Base-by-base conservation (phyloP, 305 asterid species). In the Vinca major region DNA sequence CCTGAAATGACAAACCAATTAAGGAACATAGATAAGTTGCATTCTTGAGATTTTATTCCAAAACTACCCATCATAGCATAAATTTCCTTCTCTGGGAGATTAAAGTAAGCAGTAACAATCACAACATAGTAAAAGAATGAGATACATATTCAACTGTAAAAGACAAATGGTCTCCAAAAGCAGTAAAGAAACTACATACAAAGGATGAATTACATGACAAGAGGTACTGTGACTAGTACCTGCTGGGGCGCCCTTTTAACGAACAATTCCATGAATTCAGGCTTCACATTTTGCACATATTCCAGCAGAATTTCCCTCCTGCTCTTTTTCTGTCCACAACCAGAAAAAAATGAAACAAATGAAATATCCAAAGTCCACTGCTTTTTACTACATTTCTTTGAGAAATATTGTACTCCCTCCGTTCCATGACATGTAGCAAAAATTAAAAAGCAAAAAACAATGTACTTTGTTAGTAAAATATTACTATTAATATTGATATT, bases 181-280 rank as follows among this genome's bases (percentile, higher is more conserved):
- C 8, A 12, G 4, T 3, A 61, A 16, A n/a, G 6, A n/a, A 0
- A 61, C 16, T 16, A 13, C 48, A 61, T 39, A 61, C 13, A 39
- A 26, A 13, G n/a, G n/a, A 48, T 2, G n/a, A 48, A 48, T 10
- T 10, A 4, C n/a, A 4, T 48, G 52, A 33, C 7, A 26, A 17
- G 41, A 26, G 39, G 55, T 26, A 37, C 60, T 14, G 11, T 54
- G 7, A 43, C 47, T 43, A 65, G 67, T 73, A 92, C 98, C 95
- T 87, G 97, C 84, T 81, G 92, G 5, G 98, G 95, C 26, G 97
- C 98, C 76, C 85, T 86, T 85, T 90, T 88, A 68, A 85, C 83
- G 60, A 92, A 92, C 84, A 92, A 56, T 68, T 92, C 98, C 98
- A 92, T 90, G 86, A 92, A 85, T 82, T 90, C 97, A 54, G 98